A percentile compares a stretch with the other conserved stretches of the same genome.
These are phyloP conservation scores for Flaveria bidentis DNA, from an alignment of 129 eudicot species.

Conservation along the genomic window DNA sequence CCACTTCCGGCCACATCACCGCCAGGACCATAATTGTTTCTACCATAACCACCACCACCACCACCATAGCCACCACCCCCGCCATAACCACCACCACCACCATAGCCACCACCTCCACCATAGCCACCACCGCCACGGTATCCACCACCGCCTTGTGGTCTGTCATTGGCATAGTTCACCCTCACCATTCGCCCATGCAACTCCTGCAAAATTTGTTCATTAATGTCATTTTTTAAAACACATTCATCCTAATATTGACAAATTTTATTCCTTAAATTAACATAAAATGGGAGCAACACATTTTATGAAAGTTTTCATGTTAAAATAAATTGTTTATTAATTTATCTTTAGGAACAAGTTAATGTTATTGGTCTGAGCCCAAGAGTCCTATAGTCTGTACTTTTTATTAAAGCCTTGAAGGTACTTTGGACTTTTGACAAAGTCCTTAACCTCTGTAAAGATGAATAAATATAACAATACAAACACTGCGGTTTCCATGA, in stretches of 20 bases:
- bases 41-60: constrained; percentile 36
- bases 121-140: constrained; percentile 32
- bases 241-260: neutral
- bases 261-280: neutral
- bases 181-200: constrained; percentile 70
- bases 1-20: constrained; percentile 38
- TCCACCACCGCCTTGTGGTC: constrained; percentile 54
- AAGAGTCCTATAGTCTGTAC: neutral
- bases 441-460: neutral
- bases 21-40: constrained; percentile 25
- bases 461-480: neutral
- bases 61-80: constrained; percentile 34
- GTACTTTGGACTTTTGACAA: neutral
- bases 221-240: neutral
- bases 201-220: constrained; percentile 48
- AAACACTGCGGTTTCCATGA: neutral
- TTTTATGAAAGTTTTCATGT: neutral
- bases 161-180: constrained; percentile 74
- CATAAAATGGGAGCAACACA: neutral
- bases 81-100: constrained; percentile 27
- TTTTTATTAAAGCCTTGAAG: neutral
- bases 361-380: neutral
- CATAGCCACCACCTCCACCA: constrained; percentile 32
- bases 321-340: neutral
- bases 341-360: neutral